A percentile compares a stretch with the other conserved stretches of the same genome.
phyloP scores from a whole-genome alignment of 805 yeast species.

The Metschnikowia chrysomelidarum region DNA sequence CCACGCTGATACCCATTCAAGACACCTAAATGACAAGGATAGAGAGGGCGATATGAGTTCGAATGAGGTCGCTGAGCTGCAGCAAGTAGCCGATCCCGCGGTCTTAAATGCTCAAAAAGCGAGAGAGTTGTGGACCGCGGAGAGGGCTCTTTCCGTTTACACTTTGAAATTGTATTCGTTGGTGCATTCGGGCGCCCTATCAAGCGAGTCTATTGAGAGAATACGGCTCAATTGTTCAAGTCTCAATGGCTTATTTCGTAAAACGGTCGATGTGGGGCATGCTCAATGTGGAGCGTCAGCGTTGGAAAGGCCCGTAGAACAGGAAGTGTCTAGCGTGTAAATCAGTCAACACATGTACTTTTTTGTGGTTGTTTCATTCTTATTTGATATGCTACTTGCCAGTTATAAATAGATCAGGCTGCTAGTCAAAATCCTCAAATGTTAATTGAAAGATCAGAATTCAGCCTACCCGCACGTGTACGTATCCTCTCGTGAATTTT shows the following conservation, averaged over 20 bases:
- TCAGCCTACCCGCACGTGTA: slow-evolving; percentile 8
- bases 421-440: neutral
- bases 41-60: neutral
- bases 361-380: too few species aligned
- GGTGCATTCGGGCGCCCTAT: slow-evolving; percentile 31
- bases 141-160: slow-evolving; percentile 41
- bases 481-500: slow-evolving; percentile 9
- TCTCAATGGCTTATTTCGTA: slow-evolving; percentile 32
- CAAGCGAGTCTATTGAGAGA: slow-evolving; percentile 26
- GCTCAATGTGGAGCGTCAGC: neutral
- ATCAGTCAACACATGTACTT: too few species aligned
- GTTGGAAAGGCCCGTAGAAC: neutral
- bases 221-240: slow-evolving; percentile 34
- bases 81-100: too few species aligned
- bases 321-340: too few species aligned
- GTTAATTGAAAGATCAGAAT: slow-evolving; percentile 6
- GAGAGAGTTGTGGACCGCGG: slow-evolving; percentile 34
- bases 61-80: neutral
- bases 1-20: slow-evolving; percentile 1
- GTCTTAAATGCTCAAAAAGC: neutral
- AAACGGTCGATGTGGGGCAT: slow-evolving; percentile 8
- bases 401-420: too few species aligned
- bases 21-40: neutral
- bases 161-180: slow-evolving; percentile 40
- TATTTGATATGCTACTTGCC: too few species aligned